A percentile compares a stretch with the other conserved stretches of the same genome.
Evolutionary conservation across 2,329 filamentous ascomycete species (phyloP).

Genomic region (Ampelomyces quisqualis): DNA sequence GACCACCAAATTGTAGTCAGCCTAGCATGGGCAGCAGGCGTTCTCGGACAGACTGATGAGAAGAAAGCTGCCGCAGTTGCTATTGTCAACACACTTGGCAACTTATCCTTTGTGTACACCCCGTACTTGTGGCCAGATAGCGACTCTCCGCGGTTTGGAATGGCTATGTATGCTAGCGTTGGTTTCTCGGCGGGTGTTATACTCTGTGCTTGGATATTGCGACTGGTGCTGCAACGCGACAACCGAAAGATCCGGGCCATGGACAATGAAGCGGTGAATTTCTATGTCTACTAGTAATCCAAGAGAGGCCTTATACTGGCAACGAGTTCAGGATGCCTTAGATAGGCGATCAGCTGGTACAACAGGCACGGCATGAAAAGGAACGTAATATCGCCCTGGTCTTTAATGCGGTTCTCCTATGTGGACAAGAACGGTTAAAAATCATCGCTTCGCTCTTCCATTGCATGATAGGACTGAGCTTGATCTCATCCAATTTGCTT

Average conservation of each 20-base stretch:
- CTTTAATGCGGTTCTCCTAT: too few species aligned
- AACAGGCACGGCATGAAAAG: too few species aligned
- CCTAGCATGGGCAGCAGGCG: constrained; percentile 45
- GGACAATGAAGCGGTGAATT: constrained; percentile 12
- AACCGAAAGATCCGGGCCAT: constrained; percentile 16
- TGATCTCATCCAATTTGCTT: too few species aligned
- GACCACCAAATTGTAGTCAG: too few species aligned
- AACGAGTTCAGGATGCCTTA: too few species aligned
- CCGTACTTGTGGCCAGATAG: constrained; percentile 27
- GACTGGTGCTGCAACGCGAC: constrained; percentile 1
- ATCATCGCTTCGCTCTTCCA: too few species aligned
- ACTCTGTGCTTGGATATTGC: constrained; percentile 14
- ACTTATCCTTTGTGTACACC: constrained; percentile 43
- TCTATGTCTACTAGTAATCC: constrained; percentile 17
- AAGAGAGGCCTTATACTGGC: too few species aligned
- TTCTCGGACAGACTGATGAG: constrained; percentile 44
- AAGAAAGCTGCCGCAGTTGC: constrained; percentile 46
- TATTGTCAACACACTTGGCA: constrained; percentile 46
- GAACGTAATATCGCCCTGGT: too few species aligned
- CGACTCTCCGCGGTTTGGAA: constrained; percentile 19
- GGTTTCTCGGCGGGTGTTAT: constrained; percentile 21
- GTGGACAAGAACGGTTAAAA: too few species aligned
- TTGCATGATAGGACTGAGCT: too few species aligned
- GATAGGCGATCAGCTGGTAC: too few species aligned
- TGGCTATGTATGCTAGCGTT: constrained; percentile 22